A percentile compares a stretch with the other conserved stretches of the same genome.
phyloP scores from a whole-genome alignment of 345 rosid genomes.

The Acer negundo region DNA sequence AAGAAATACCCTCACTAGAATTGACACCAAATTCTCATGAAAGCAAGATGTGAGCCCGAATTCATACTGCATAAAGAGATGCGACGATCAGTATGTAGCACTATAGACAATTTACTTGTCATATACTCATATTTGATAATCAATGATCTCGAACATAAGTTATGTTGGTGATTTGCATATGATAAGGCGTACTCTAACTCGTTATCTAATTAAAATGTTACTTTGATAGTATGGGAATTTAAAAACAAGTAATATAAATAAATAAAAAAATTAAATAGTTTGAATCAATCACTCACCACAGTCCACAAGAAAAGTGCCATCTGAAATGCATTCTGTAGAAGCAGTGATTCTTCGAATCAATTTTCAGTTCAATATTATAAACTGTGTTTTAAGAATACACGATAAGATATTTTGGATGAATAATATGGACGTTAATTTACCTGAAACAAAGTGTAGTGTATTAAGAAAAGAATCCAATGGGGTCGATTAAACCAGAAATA shows the following conservation, averaged over 20 bases:
- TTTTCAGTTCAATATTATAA: not conserved
- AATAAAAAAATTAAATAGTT: too few species aligned
- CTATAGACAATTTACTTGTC: too few species aligned
- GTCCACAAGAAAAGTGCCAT: slow-evolving; percentile 58
- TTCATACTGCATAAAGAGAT: slow-evolving; percentile 31
- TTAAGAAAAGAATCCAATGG: slow-evolving; percentile 44
- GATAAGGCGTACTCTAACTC: too few species aligned
- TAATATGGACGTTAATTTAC: slow-evolving; percentile 13
- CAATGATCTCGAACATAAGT: too few species aligned
- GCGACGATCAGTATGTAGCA: too few species aligned
- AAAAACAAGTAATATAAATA: too few species aligned
- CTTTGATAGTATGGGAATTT: too few species aligned
- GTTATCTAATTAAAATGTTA: too few species aligned
- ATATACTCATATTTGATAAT: too few species aligned
- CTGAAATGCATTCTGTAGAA: slow-evolving; percentile 52
- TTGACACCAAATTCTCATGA: slow-evolving; percentile 34
- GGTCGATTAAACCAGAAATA: slow-evolving; percentile 68
- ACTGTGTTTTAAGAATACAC: too few species aligned
- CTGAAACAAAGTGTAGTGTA: slow-evolving; percentile 52
- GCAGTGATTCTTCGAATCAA: not conserved
- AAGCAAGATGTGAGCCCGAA: slow-evolving; percentile 45
- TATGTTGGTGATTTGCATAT: too few species aligned
- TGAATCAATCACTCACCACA: slow-evolving; percentile 30
- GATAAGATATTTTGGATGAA: not conserved
- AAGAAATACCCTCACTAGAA: slow-evolving; percentile 32